Percentiles rank a stretch among this genome's conserved stretches.
phyloP scores from a whole-genome alignment of 2,329 filamentous ascomycete species.

The Exophiala mesophila region DNA sequence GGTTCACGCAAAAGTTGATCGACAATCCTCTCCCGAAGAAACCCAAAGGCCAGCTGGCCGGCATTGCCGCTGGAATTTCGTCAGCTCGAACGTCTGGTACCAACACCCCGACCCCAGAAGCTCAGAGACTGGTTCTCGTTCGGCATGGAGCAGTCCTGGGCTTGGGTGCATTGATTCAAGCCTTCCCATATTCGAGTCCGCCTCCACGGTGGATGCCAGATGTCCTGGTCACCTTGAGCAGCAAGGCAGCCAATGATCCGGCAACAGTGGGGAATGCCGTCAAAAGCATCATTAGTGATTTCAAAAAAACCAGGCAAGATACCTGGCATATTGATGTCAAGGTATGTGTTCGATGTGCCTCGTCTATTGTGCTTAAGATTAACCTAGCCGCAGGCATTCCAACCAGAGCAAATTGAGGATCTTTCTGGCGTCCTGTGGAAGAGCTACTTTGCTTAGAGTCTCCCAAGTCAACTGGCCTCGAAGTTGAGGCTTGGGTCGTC shows the following conservation, averaged over 20 bases:
- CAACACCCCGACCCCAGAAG: constrained; percentile 47
- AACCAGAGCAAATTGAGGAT: constrained; percentile 87
- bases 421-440: constrained; percentile 97
- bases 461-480: too few relatives aligned
- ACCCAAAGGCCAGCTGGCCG: constrained; percentile 34
- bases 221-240: constrained; percentile 77
- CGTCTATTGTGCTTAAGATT: constrained; percentile 11
- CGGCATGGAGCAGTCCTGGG: constrained; percentile 90
- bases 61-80: constrained; percentile 29
- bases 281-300: constrained; percentile 88
- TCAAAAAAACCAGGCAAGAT: constrained; percentile 99
- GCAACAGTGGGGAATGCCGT: constrained; percentile 94
- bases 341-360: constrained; percentile 52
- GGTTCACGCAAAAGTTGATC: constrained; percentile 72
- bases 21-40: constrained; percentile 83
- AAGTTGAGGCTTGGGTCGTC: too few relatives aligned
- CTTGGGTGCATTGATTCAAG: constrained; percentile 83
- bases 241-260: constrained; percentile 78
- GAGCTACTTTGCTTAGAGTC: constrained; percentile 82
- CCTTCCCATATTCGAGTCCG: constrained; percentile 92
- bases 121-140: constrained; percentile 70
- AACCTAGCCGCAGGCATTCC: constrained; percentile 62
- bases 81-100: constrained; percentile 42
- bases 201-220: constrained; percentile 93
- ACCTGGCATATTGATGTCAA: constrained; percentile 98